These are phyloP conservation scores for Diaporthe batatas DNA, from an alignment of 2,329 filamentous ascomycete genomes.

Conservation along the genomic window DNA sequence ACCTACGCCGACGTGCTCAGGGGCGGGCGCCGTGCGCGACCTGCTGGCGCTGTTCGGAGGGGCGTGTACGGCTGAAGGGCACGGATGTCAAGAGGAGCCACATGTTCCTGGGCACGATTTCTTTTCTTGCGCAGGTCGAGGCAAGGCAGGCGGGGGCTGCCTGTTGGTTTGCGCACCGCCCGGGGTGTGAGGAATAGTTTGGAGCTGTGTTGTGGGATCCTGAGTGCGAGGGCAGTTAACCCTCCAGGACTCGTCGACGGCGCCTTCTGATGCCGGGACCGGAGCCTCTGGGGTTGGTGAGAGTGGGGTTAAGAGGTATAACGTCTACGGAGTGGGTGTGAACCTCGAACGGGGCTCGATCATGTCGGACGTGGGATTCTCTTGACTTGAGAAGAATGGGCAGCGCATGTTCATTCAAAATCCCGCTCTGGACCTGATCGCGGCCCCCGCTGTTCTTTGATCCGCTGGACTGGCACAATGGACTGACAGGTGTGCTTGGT, in stretches of 20 bases:
- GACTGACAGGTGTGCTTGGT: neutral
- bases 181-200: too few species aligned
- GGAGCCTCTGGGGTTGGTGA: neutral
- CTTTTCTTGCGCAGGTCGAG: too few species aligned
- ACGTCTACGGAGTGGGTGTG: neutral
- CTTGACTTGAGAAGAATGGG: neutral
- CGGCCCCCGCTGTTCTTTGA: neutral
- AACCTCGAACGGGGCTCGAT: conserved; percentile 19
- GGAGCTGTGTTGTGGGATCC: conserved; percentile 48
- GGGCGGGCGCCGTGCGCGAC: too few species aligned
- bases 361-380: conserved; percentile 14
- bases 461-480: neutral
- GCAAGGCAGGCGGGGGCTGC: too few species aligned
- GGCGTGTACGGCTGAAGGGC: too few species aligned
- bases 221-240: conserved; percentile 41
- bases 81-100: too few species aligned
- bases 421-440: neutral
- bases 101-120: too few species aligned
- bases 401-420: neutral
- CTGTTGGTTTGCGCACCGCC: too few species aligned
- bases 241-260: neutral
- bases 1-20: conserved; percentile 54
- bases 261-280: neutral
- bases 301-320: neutral
- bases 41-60: too few species aligned